Conservation (phyloP, 805 yeast species). For the Grigorovia transvaalensis region DNA sequence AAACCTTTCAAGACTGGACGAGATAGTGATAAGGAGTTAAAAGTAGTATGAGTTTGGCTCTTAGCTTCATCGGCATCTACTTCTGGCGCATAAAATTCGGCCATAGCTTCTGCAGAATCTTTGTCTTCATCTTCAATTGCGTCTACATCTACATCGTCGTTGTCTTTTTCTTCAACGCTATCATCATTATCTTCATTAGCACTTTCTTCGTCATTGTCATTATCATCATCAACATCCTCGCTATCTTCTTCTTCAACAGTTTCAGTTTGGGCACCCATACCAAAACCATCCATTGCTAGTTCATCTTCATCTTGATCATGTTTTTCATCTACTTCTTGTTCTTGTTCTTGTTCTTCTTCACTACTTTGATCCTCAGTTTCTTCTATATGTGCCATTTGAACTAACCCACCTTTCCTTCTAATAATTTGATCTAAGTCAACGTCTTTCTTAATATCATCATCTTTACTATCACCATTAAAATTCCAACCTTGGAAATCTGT, state of each 20-base stretch:
- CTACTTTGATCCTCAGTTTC: constrained; percentile 30
- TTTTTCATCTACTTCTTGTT: constrained; percentile 24
- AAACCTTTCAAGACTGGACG: constrained; percentile 85
- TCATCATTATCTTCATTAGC: constrained; percentile 15
- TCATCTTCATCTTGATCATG: constrained; percentile 29
- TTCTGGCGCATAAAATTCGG: constrained; percentile 59
- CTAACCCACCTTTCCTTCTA: constrained; percentile 73
- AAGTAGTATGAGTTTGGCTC: constrained; percentile 46
- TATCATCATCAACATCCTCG: constrained; percentile 23
- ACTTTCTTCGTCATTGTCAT: neutral
- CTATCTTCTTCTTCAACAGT: constrained; percentile 22
- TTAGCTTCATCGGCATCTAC: constrained; percentile 46
- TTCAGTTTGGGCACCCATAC: constrained; percentile 30
- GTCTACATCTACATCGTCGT: constrained; percentile 19
- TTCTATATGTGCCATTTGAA: constrained; percentile 40
- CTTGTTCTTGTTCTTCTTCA: constrained; percentile 33
- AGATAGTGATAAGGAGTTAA: constrained; percentile 70
- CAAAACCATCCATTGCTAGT: constrained; percentile 31
- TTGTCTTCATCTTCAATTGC: constrained; percentile 21
- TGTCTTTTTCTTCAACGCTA: constrained; percentile 29
- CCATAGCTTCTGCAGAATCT: constrained; percentile 66
- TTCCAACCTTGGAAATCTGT: constrained; percentile 73
- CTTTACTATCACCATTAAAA: constrained; percentile 39
- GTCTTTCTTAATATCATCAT: constrained; percentile 34
- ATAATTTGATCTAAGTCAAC: constrained; percentile 86